Percentiles rank a stretch among this genome's conserved stretches.
Conservation (phyloP, 352 stramenopile genomes). For the Aphanomyces astaci region DNA sequence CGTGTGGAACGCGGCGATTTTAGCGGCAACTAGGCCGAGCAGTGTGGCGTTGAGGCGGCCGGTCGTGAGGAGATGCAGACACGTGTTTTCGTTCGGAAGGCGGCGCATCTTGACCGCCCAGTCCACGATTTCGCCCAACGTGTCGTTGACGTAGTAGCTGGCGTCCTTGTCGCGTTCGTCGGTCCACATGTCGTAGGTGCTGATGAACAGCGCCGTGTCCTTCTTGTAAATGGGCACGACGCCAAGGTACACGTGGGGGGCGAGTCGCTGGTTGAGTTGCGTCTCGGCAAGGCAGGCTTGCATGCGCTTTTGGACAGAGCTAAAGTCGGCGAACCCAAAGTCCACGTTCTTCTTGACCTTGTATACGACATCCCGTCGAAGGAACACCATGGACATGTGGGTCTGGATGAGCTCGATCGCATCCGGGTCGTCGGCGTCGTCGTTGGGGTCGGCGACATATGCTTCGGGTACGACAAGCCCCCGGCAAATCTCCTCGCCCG, state of each 20-base stretch:
- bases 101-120: conserved; percentile 69
- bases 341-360: conserved; percentile 73
- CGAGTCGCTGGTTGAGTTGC: conserved; percentile 61
- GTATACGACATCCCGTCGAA: conserved; percentile 50
- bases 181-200: conserved; percentile 58
- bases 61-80: conserved; percentile 36
- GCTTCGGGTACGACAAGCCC: conserved; percentile 3
- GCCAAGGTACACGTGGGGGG: conserved; percentile 52
- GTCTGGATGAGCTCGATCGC: conserved; percentile 45
- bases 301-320: conserved; percentile 62
- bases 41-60: conserved; percentile 31
- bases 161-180: conserved; percentile 47
- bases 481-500: conserved; percentile 1
- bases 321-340: conserved; percentile 68
- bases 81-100: conserved; percentile 45
- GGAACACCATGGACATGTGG: conserved; percentile 68
- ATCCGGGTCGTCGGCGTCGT: not conserved
- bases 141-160: conserved; percentile 58
- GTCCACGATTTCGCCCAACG: conserved; percentile 63
- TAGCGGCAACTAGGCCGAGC: conserved; percentile 36
- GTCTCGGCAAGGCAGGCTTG: conserved; percentile 61
- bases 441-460: not conserved
- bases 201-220: conserved; percentile 36
- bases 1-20: conserved; percentile 48
- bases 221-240: conserved; percentile 63